These are phyloP conservation scores for Ophiostoma sp. DNA, from an alignment of 2,329 filamentous ascomycete species.

Conservation along the genomic window DNA sequence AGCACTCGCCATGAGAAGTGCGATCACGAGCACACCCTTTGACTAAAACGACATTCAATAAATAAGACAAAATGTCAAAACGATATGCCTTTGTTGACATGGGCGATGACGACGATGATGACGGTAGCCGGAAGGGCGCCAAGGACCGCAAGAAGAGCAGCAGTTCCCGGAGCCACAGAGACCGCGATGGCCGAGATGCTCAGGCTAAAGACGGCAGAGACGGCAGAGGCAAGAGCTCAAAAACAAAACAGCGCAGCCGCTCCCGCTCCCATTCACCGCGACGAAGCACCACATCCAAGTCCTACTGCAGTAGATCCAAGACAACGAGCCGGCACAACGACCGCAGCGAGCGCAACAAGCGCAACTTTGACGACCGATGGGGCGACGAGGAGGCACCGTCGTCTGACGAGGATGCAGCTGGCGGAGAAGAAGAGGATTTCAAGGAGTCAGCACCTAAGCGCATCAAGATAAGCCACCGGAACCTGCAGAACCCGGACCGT, in stretches of 20 bases:
- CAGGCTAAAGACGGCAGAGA: slow-evolving; percentile 16
- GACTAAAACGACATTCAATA: background rate
- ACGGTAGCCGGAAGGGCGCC: slow-evolving; percentile 10
- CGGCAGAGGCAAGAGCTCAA: slow-evolving; percentile 21
- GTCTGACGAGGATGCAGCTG: slow-evolving; percentile 33
- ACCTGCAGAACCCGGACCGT: slow-evolving; percentile 39
- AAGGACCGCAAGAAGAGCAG: slow-evolving; percentile 36
- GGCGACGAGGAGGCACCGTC: slow-evolving; percentile 65
- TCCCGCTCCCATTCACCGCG: slow-evolving; percentile 24
- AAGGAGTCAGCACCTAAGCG: slow-evolving; percentile 66
- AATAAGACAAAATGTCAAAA: slow-evolving; percentile 38
- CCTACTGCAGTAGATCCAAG: slow-evolving; percentile 37
- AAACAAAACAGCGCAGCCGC: slow-evolving; percentile 30
- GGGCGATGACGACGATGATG: slow-evolving; percentile 52
- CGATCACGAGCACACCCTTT: background rate
- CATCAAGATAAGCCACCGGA: slow-evolving; percentile 53
- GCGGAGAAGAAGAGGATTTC: slow-evolving; percentile 54
- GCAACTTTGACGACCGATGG: slow-evolving; percentile 65
- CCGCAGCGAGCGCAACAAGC: slow-evolving; percentile 42
- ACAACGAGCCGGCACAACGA: slow-evolving; percentile 37
- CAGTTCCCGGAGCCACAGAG: background rate
- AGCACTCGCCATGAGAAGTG: background rate
- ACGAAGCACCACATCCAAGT: slow-evolving; percentile 33
- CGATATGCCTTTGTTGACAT: slow-evolving; percentile 64
- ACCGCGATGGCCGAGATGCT: slow-evolving; percentile 1